These are phyloP conservation scores for Trypanosoma scelopori DNA, from an alignment of 208 protist species.

Conservation along the genomic window DNA sequence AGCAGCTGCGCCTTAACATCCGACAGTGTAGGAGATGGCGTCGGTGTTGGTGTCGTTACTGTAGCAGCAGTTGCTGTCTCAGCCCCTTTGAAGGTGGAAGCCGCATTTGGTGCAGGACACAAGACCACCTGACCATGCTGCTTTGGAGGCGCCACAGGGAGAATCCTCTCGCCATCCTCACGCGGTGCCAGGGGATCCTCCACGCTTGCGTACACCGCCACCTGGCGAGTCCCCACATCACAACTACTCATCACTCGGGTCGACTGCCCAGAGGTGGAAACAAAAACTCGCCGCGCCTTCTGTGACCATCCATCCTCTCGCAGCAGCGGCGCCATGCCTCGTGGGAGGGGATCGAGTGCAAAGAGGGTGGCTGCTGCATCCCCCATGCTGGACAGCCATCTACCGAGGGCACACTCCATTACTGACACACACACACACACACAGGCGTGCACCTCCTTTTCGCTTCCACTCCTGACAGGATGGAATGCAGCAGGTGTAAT, in stretches of 20 bases:
- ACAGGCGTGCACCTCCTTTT: too few relatives aligned
- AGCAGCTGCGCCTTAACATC: constrained; percentile 56
- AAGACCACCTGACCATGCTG: too few relatives aligned
- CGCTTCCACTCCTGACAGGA: too few relatives aligned
- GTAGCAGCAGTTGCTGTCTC: background rate
- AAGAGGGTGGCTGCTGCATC: background rate
- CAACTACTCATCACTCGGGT: background rate
- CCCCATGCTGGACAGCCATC: constrained; percentile 4
- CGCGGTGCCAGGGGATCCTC: background rate
- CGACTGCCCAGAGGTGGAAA: background rate
- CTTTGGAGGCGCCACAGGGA: background rate
- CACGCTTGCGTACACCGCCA: constrained; percentile 6
- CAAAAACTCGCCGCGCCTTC: background rate
- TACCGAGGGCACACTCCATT: constrained; percentile 2
- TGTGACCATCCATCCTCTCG: background rate
- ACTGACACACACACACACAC: background rate
- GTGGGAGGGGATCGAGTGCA: constrained; percentile 15
- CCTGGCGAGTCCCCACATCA: background rate
- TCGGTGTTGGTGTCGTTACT: background rate
- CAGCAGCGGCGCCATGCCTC: constrained; percentile 5
- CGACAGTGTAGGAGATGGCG: constrained; percentile 16
- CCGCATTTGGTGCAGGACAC: background rate
- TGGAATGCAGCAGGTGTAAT: too few relatives aligned
- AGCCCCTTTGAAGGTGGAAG: background rate
- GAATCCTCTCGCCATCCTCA: background rate